These are phyloP conservation scores for Fermentozyma sake DNA, from an alignment of 1,139 yeast genomes.

Conservation along the genomic window DNA sequence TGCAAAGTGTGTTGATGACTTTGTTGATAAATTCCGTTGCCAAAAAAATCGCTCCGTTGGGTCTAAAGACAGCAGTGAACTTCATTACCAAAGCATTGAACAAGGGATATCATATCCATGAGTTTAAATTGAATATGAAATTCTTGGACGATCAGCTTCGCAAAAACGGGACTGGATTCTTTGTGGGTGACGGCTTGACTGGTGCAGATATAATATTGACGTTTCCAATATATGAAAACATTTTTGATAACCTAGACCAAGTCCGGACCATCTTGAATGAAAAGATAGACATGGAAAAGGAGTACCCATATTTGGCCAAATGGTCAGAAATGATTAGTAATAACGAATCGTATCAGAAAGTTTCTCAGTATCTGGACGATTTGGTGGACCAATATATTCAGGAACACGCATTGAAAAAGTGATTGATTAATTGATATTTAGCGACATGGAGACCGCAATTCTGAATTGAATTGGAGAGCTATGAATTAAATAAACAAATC, in stretches of 20 bases:
- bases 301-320: slow-evolving; percentile 30
- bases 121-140: slow-evolving; percentile 36
- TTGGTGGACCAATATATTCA: too few species aligned
- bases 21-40: slow-evolving; percentile 39
- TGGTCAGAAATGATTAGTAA: slow-evolving; percentile 35
- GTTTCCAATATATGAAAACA: slow-evolving; percentile 40
- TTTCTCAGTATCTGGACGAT: slow-evolving; percentile 24
- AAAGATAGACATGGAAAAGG: slow-evolving; percentile 26
- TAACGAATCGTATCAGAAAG: slow-evolving; percentile 29
- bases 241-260: slow-evolving; percentile 38
- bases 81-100: slow-evolving; percentile 41
- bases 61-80: slow-evolving; percentile 37
- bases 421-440: too few species aligned
- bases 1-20: slow-evolving; percentile 44
- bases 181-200: slow-evolving; percentile 51
- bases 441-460: too few species aligned
- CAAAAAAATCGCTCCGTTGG: slow-evolving; percentile 42
- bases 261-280: slow-evolving; percentile 32
- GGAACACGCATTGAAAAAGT: too few species aligned
- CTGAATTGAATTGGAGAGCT: too few species aligned
- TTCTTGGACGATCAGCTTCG: slow-evolving; percentile 37
- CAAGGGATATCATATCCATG: slow-evolving; percentile 38
- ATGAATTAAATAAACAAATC: too few species aligned
- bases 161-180: slow-evolving; percentile 41
- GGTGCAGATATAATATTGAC: slow-evolving; percentile 57